Evolutionary conservation across 2,329 filamentous ascomycete genomes (phyloP), one percentile per base, ranked within the genome.

Genomic region (Nigrograna mackinnonii): DNA sequence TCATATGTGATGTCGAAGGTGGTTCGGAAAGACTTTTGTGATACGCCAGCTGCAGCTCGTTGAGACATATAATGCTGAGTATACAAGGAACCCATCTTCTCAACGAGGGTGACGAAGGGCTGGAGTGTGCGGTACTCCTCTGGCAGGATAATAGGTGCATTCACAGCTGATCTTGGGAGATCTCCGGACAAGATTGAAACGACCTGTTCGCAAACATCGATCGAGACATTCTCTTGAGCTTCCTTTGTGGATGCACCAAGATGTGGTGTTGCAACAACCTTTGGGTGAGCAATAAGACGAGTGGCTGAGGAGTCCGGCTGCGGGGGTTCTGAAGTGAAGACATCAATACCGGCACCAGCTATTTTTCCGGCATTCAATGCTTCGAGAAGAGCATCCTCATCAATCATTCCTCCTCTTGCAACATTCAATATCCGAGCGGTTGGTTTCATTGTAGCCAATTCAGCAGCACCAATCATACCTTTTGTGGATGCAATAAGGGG

Each of bases 171-270:
- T 1, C 86, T 87, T 0, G 89, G 88, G 1, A 91, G 75, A 1
- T 86, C 85, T 3, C 88, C 88, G 0, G 77, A 75, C 2, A 94
- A 73, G 31, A 92, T 89, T 44, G 85, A 79, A 0, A 87, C 76
- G 11, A 91, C 86, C 68, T 94, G 88, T 22, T 85, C 84, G 66
- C 88, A 92, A 6, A 92, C 89, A 55, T 92, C 89, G 49, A 91
- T 80, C 1, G 85, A 88, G 3, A 91, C 88, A 47, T 91, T 91
- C 59, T 92, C 87, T 64, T 94, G 88, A 0, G 89, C 89, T 74
- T 94, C 89, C 22, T 87, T 79, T 0, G 89, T 94, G 0, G 84
- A 89, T 0, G 89, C 89, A 6, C 88, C 88, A 0, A 94, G 75
- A 64, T 94, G 89, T 1, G 89, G 89, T 6, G 89, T 92, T 1